Conservation (phyloP, 2,329 filamentous ascomycete genomes). For the Alternaria ventricosa region DNA sequence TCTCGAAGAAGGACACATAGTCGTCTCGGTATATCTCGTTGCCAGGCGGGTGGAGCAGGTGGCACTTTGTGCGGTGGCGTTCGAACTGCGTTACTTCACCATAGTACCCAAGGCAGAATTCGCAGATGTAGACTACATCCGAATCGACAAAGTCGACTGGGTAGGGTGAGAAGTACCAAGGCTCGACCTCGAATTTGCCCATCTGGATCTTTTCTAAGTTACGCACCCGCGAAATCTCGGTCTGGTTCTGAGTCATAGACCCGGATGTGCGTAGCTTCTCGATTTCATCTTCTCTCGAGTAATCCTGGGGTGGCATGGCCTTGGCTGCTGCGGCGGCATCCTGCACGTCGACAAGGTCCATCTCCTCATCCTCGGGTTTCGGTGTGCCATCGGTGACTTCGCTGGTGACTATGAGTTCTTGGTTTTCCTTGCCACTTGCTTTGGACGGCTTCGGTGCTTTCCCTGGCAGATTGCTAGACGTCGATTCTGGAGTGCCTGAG, state of each 20-base stretch:
- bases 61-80: constrained; percentile 88
- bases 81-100: constrained; percentile 81
- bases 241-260: constrained; percentile 98
- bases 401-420: constrained; percentile 56
- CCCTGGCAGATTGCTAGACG: constrained; percentile 56
- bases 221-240: constrained; percentile 92
- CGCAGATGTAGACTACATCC: constrained; percentile 94
- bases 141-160: constrained; percentile 86
- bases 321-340: constrained; percentile 61
- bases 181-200: constrained; percentile 88
- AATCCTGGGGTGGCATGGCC: constrained; percentile 60
- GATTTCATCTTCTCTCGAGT: constrained; percentile 88
- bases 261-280: constrained; percentile 93
- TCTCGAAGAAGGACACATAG: constrained; percentile 94
- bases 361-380: constrained; percentile 58
- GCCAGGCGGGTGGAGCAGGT: constrained; percentile 87
- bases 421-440: constrained; percentile 67
- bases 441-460: constrained; percentile 60
- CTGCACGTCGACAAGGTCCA: constrained; percentile 60
- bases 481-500: constrained; percentile 61
- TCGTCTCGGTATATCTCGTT: constrained; percentile 99
- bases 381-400: constrained; percentile 58
- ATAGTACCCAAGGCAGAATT: constrained; percentile 94
- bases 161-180: constrained; percentile 99
- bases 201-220: constrained; percentile 96